Percentiles rank a stretch among this genome's conserved stretches.
These are phyloP conservation scores for Euphorbia tirucalli DNA, from an alignment of 345 rosid genomes.

Conservation along the genomic window DNA sequence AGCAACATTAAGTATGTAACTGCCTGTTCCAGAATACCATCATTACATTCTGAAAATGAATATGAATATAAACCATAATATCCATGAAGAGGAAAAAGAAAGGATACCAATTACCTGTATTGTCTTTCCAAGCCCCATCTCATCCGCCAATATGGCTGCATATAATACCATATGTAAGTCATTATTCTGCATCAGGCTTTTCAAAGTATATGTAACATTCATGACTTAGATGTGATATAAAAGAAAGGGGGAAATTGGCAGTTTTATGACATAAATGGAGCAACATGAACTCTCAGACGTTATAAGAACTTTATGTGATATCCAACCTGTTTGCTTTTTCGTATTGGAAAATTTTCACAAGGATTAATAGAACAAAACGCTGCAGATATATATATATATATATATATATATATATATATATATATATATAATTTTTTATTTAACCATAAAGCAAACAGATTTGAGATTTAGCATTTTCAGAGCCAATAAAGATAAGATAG, in stretches of 20 bases:
- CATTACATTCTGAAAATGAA: constrained; percentile 7
- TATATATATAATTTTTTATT: too few species aligned
- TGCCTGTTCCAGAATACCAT: constrained; percentile 50
- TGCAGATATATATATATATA: background rate
- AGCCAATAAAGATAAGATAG: background rate
- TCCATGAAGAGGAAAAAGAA: constrained; percentile 4
- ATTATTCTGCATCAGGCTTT: constrained; percentile 13
- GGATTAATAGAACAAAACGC: background rate
- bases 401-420: too few species aligned
- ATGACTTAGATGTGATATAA: constrained; percentile 5
- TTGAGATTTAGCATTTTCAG: background rate
- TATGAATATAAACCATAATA: background rate
- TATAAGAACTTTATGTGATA: background rate
- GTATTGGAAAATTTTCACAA: background rate
- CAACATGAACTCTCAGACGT: background rate
- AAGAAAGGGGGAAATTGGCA: background rate
- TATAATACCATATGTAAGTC: constrained; percentile 23
- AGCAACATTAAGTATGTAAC: constrained; percentile 79
- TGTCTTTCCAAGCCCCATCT: constrained; percentile 99
- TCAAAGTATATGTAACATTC: constrained; percentile 5
- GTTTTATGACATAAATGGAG: background rate
- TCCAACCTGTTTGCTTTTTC: background rate
- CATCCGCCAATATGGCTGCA: constrained; percentile 97
- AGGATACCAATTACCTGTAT: constrained; percentile 61
- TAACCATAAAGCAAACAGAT: background rate